Base-by-base conservation (phyloP, 345 rosid genomes). In the Carallia brachiata region DNA sequence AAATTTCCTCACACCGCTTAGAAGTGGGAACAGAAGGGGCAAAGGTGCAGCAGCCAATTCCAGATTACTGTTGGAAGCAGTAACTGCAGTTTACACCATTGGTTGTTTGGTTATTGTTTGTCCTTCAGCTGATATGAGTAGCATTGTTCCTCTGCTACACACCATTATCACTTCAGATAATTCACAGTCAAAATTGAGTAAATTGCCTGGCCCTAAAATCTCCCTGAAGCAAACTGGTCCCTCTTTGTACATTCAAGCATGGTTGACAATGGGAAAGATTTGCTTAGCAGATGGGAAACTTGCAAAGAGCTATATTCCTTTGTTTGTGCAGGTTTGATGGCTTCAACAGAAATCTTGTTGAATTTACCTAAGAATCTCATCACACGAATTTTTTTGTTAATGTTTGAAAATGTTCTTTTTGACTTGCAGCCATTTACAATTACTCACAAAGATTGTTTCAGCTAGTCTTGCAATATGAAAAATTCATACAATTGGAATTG, bases 241-340 rank as follows among this genome's bases (percentile, higher is more conserved):
- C 71, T 80, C 93, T 63, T 75, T 91, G 70, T 91, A 88, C 70
- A 84, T 87, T 66, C 97, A 87, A 78, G 89, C 92, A 47, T 91
- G 98, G 98, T 73, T 91, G 78, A 83, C 96, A 40, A 84, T 94
- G 97, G 97, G 95, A 72, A 94, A 94, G 81, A 80, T 91, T 62
- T 94, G 97, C 84, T 84, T 91, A 53, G 93, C 90, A 5, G 97
- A 84, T 62, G 96, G 84, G 73, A 90, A 90, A 75, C 93, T 90
- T 74, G 98, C 96, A 19, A 94, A 94, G 81, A 74, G 86, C 48
- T 88, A 91, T 65, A 90, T 91, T 79, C 97, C 93, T 62, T 80
- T 91, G 74, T 94, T 94, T 84, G 90, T 93, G 71, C 93, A 94
- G 97, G 98, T 90, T 70, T 47, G 72, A 52, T 66, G 53, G 30